Base-by-base conservation (phyloP, 2,329 filamentous ascomycete genomes). In the Colletotrichum sp. region DNA sequence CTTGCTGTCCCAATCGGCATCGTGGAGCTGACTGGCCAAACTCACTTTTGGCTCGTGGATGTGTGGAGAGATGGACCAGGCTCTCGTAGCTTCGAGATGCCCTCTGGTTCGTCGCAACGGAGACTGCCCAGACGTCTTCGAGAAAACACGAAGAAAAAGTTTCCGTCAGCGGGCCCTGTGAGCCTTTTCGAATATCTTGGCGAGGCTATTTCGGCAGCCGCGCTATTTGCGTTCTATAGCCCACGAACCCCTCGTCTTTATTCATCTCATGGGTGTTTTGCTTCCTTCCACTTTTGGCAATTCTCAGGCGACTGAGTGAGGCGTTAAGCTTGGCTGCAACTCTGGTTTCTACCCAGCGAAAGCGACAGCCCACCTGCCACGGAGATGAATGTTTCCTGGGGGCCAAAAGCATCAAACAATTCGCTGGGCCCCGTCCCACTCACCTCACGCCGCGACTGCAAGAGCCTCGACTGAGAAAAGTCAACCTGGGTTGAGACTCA, bases 401-500 rank as follows among this genome's bases (percentile, higher is more conserved):
- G 34, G 36, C 18, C 52, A 28, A 66, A 32, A 32, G 34, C 44
- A 60, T 64, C 69, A 72, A 68, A 68, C 63, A 44, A 59, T n/a
- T 26, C 30, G 16, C 49, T 12, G 15, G 21, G 18, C 24, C 39
- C 15, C 24, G 70, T 76, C 65, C 70, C 70, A 74, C 70, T 59
- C 70, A 65, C 9, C 34, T 60, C 44, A 68, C 24, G 70, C 74
- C 70, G 64, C 49, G 49, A 69, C 44, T 63, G 57, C 63, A 72
- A 64, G 57, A 76, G 63, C 26, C 63, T 76, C 63, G 73, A 64
- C 55, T 68, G 69, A 67, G 32, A 9, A 36, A 65, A 65, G 32
- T 62, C 74, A 69, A 55, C 28, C 65, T 36, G 59, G 59, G 70
- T 68, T 71, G 74, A 60, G 71, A 69, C 16, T 68, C 73, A 64